Evolutionary conservation across 176 grass and related monocot species (phyloP), one percentile per base, ranked within the genome.

Genomic region (Oryza longistaminata): DNA sequence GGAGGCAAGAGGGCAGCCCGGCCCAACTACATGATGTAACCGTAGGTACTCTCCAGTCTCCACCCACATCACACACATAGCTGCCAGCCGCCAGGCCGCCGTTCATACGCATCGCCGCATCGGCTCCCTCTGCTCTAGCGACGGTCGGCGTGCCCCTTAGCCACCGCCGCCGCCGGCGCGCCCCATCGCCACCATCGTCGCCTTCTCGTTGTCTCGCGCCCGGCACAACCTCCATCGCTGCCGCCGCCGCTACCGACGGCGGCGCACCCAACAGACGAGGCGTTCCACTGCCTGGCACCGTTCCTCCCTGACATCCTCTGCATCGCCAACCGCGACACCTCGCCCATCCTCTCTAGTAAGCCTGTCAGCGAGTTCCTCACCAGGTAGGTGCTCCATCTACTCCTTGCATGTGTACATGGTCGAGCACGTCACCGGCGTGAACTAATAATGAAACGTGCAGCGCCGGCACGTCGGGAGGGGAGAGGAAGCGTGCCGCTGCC

Each of bases 301-400:
- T 84, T 92, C 9, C 87, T 84, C 80, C 84, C 84, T 17, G 84
- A 90, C 81, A 78, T 92, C 19, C 14, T 64, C 3, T 84, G 91
- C 66, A 92, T 92, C 87, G 87, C 91, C 73, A 90, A 92, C 85
- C 85, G 91, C 26, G 91, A 92, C 87, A 75, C 81, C 34, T 87
- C 87, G 14, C 81, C 77, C 27, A 92, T 92, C 84, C 87, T 92
- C 66, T 90, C 84, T 58, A 84, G 87, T 81, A 89, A 90, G 66
- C 91, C 91, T 34, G 50, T 81, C 87, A 0, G 68, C 3, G 91
- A 92, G 91, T 92, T 92, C 87, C 91, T 90, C 44, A 92, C 91
- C 0, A 89, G 90, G 90, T 90, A 16, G 21, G 52, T 21, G 25
- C 27, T 13, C 35, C 4, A 37, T 37, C 53, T 45, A 0, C 68